Evolutionary conservation across 140 eudicot species (phyloP).

Genomic region (Flaveria floridana): DNA sequence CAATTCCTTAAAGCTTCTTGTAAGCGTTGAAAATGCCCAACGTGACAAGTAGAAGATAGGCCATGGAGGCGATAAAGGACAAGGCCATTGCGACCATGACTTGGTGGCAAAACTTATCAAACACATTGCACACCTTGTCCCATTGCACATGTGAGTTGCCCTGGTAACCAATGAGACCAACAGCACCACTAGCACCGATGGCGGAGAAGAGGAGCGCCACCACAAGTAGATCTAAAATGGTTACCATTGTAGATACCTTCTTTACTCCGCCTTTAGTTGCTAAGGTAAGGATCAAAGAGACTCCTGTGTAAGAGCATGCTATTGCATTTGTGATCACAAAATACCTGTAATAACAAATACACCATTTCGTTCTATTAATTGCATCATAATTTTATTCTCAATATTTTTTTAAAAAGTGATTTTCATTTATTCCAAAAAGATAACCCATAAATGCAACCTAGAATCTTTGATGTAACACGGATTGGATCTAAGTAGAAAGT

Average conservation of each 20-base stretch:
- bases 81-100: conserved; percentile 38
- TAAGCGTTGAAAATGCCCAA: conserved; percentile 21
- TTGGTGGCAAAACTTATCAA: conserved; percentile 56
- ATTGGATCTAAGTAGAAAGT: too few species aligned
- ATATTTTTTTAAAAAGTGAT: background rate
- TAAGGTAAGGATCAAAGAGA: conserved; percentile 45
- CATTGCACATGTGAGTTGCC: conserved; percentile 72
- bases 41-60: conserved; percentile 35
- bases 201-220: conserved; percentile 61
- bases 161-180: conserved; percentile 60
- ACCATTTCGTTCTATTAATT: background rate
- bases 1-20: background rate
- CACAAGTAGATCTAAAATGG: conserved; percentile 54
- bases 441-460: background rate
- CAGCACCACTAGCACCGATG: conserved; percentile 59
- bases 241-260: conserved; percentile 28
- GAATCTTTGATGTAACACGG: too few species aligned
- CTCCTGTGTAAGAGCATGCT: conserved; percentile 52
- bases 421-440: background rate
- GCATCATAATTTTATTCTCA: background rate
- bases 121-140: conserved; percentile 55
- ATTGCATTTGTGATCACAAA: conserved; percentile 69
- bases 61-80: conserved; percentile 40
- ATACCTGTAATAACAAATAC: conserved; percentile 40
- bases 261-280: conserved; percentile 44